Evolutionary conservation across 176 grass and related monocot species (phyloP).

Genomic region (Oryza rufipogon): DNA sequence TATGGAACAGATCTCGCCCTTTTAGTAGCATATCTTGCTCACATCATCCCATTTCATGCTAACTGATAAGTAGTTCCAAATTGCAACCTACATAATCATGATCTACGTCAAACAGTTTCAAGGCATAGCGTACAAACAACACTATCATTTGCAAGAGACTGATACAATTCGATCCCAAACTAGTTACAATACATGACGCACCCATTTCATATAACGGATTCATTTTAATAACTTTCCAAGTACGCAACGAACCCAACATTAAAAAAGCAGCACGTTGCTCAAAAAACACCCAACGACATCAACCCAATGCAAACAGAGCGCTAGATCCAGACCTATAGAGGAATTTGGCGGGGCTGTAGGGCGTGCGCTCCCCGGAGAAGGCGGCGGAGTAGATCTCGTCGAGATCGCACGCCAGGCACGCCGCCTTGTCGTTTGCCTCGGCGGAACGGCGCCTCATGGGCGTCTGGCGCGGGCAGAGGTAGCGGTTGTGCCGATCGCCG

Average conservation of each 20-base stretch:
- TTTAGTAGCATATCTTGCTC: constrained; percentile 10
- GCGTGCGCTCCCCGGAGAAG: constrained; percentile 81
- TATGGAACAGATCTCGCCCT: not conserved
- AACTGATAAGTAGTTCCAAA: constrained; percentile 12
- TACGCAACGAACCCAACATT: constrained; percentile 32
- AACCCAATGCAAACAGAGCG: constrained; percentile 32
- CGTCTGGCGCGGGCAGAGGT: constrained; percentile 68
- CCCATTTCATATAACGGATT: constrained; percentile 15
- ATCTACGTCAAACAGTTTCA: constrained; percentile 19
- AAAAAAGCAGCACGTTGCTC: constrained; percentile 9
- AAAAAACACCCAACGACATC: not conserved
- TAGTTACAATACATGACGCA: constrained; percentile 38
- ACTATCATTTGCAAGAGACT: constrained; percentile 7
- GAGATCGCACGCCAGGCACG: constrained; percentile 85
- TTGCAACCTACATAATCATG: constrained; percentile 22
- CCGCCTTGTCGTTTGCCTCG: constrained; percentile 32
- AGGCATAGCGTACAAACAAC: not conserved
- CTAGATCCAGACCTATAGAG: constrained; percentile 80
- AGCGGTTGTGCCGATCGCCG: constrained; percentile 82
- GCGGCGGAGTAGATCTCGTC: constrained; percentile 87
- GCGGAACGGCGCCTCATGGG: constrained; percentile 52
- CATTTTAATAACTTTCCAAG: not conserved
- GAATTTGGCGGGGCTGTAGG: constrained; percentile 88
- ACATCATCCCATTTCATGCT: constrained; percentile 14
- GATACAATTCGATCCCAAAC: constrained; percentile 12